These are phyloP conservation scores for Draba incana DNA, from an alignment of 345 rosid species.

Conservation along the genomic window DNA sequence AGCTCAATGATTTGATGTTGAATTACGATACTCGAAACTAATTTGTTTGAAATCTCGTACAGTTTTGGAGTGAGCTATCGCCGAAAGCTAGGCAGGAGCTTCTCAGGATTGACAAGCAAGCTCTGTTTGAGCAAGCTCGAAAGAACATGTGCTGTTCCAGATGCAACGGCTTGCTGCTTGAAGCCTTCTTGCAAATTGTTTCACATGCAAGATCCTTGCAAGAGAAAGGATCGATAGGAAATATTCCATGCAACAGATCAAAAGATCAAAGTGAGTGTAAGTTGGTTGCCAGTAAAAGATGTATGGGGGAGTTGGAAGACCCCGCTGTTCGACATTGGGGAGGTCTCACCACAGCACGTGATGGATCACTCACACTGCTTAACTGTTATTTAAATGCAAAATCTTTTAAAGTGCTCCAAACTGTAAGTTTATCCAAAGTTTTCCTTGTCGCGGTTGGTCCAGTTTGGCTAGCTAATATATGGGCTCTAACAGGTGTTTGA, in stretches of 20 bases:
- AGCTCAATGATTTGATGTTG: background rate
- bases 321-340: constrained; percentile 96
- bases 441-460: background rate
- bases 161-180: constrained; percentile 89
- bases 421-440: constrained; percentile 53
- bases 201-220: constrained; percentile 73
- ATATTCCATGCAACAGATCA: constrained; percentile 44
- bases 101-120: constrained; percentile 84
- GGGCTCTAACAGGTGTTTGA: constrained; percentile 74
- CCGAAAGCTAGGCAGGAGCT: constrained; percentile 67
- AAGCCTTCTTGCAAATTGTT: constrained; percentile 84
- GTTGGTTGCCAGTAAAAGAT: constrained; percentile 44
- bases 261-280: constrained; percentile 50
- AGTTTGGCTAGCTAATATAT: constrained; percentile 46
- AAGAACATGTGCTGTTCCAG: constrained; percentile 96
- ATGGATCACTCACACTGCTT: constrained; percentile 77
- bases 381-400: constrained; percentile 75
- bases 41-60: constrained; percentile 32
- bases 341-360: constrained; percentile 78
- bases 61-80: constrained; percentile 89
- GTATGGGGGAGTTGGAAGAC: constrained; percentile 65
- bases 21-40: background rate
- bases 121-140: constrained; percentile 91
- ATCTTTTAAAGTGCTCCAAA: constrained; percentile 73
- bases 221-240: constrained; percentile 57